phyloP scores from a whole-genome alignment of 1,284 basidiomycete species.

The Trametes versicolor region DNA sequence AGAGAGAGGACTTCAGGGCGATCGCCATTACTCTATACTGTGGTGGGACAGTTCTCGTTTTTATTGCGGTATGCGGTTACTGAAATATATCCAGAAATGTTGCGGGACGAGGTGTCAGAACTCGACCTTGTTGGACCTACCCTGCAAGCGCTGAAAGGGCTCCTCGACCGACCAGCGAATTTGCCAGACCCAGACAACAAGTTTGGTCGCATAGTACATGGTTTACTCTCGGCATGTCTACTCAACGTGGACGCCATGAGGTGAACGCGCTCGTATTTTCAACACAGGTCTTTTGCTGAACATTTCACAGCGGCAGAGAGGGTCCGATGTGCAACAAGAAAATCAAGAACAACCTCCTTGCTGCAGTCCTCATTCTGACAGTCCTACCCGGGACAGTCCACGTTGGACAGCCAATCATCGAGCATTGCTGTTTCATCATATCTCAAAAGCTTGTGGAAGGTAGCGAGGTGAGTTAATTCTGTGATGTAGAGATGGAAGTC shows the following conservation, averaged over 20 bases:
- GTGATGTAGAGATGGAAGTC: conserved; percentile 21
- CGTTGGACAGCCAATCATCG: conserved; percentile 81
- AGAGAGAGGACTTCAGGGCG: conserved; percentile 80
- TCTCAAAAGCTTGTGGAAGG: conserved; percentile 77
- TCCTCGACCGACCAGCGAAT: conserved; percentile 63
- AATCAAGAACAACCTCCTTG: conserved; percentile 91
- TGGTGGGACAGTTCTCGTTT: conserved; percentile 52
- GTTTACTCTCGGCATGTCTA: conserved; percentile 86
- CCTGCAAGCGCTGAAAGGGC: conserved; percentile 78
- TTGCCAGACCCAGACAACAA: conserved; percentile 47
- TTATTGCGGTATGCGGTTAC: not conserved
- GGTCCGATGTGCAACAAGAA: conserved; percentile 85
- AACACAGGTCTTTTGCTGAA: conserved; percentile 4
- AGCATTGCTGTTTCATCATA: conserved; percentile 87
- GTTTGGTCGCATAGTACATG: conserved; percentile 79
- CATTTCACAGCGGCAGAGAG: conserved; percentile 70
- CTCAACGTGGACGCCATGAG: conserved; percentile 92
- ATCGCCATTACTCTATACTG: conserved; percentile 86
- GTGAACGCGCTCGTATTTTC: conserved; percentile 51
- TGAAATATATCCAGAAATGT: conserved; percentile 61
- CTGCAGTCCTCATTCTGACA: conserved; percentile 88
- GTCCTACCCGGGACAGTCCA: conserved; percentile 75
- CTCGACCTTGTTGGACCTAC: conserved; percentile 84
- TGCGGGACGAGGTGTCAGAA: conserved; percentile 85
- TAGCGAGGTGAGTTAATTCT: conserved; percentile 64